These are phyloP conservation scores for Theileria parva DNA, from an alignment of 169 alveolate genomes.

Conservation along the genomic window DNA sequence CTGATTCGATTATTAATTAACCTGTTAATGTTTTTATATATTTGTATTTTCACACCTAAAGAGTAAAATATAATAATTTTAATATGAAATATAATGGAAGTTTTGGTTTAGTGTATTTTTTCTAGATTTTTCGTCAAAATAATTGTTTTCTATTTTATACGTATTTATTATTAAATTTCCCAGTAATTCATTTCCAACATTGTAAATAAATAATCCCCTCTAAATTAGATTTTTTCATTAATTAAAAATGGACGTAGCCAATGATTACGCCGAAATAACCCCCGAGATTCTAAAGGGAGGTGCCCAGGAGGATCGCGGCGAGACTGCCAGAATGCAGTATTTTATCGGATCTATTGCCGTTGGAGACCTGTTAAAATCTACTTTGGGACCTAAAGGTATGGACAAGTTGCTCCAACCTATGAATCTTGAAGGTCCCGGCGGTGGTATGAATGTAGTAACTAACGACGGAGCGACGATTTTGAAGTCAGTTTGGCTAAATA, in stretches of 20 bases:
- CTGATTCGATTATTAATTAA: background rate
- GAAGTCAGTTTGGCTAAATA: constrained; percentile 96
- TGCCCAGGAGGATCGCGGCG: constrained; percentile 94
- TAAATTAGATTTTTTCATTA: background rate
- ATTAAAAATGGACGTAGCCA: constrained; percentile 37
- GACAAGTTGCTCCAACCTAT: constrained; percentile 95
- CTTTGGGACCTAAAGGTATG: constrained; percentile 99
- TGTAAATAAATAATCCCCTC: background rate
- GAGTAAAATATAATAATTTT: background rate
- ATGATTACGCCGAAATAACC: constrained; percentile 76
- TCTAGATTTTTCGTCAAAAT: background rate
- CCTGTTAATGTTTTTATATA: background rate
- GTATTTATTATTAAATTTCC: background rate
- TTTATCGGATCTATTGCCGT: constrained; percentile 99
- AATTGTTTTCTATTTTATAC: background rate
- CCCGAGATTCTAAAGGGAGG: constrained; percentile 93
- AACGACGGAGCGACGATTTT: constrained; percentile 99
- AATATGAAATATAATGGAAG: constrained; percentile 3
- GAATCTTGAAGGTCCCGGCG: constrained; percentile 84
- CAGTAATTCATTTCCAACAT: background rate
- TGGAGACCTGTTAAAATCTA: constrained; percentile 98
- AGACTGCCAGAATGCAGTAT: constrained; percentile 92
- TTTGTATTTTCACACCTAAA: background rate
- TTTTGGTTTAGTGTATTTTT: constrained; percentile 7
- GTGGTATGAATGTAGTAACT: constrained; percentile 91